phyloP scores from a whole-genome alignment of 345 rosid species.

The Lagerstroemia speciosa region DNA sequence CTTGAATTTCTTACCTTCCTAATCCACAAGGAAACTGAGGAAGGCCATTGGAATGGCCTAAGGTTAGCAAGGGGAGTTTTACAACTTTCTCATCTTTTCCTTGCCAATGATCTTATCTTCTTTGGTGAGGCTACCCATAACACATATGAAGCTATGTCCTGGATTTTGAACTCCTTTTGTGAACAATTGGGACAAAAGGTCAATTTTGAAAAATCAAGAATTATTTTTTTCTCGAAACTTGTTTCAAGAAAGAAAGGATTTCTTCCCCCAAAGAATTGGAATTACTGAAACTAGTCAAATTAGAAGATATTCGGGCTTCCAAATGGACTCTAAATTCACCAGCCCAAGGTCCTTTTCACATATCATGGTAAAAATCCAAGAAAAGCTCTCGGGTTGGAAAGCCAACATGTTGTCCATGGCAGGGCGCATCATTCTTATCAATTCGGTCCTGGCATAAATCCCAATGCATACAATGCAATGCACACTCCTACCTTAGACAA shows the following conservation, averaged over 20 bases:
- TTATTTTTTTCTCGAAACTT: neutral
- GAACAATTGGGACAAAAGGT: neutral
- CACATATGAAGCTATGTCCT: no score
- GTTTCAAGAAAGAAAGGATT: neutral
- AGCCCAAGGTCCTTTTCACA: neutral
- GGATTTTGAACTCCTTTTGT: neutral
- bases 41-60: neutral
- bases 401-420: neutral
- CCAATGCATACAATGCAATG: neutral
- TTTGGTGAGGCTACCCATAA: neutral
- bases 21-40: neutral
- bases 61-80: neutral
- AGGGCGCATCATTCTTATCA: neutral
- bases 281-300: no score
- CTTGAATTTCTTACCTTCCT: neutral
- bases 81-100: neutral
- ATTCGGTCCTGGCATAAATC: neutral
- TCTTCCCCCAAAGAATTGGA: neutral
- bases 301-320: neutral
- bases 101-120: neutral
- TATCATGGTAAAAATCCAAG: no score
- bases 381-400: neutral
- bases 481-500: neutral
- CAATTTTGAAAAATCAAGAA: neutral
- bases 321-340: no score